A percentile compares a stretch with the other conserved stretches of the same genome.
Conservation (phyloP, 176 grass and related monocot genomes). For the Hordeum marinum region DNA sequence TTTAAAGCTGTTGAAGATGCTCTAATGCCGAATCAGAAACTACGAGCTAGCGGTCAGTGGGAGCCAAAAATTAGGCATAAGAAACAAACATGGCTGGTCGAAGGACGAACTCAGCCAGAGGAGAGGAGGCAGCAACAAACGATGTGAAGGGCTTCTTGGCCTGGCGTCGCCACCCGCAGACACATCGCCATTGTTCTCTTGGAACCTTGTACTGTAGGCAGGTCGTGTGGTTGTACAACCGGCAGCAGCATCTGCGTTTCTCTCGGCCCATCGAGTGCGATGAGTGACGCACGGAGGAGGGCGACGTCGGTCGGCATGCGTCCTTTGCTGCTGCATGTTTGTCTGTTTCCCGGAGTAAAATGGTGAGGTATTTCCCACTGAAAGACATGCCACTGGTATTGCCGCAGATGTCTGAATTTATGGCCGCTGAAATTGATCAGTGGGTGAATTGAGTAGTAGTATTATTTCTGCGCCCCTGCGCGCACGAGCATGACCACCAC, state of each 20-base stretch:
- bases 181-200: conserved; percentile 31
- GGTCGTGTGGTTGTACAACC: neutral
- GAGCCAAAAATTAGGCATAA: too few species aligned
- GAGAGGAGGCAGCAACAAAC: neutral
- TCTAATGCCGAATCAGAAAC: too few species aligned
- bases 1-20: too few species aligned
- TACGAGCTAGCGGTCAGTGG: too few species aligned
- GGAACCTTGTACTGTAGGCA: conserved; percentile 21
- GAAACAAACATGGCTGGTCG: neutral
- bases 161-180: neutral
- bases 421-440: neutral
- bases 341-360: neutral
- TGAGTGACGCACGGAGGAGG: neutral
- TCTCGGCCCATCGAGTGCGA: neutral
- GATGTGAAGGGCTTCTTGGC: neutral
- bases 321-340: neutral
- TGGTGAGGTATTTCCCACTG: neutral
- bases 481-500: neutral
- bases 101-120: neutral
- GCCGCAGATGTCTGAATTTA: neutral
- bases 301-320: neutral
- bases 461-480: neutral
- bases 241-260: neutral
- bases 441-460: neutral
- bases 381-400: neutral